Percentiles rank a stretch among this genome's conserved stretches.
These are phyloP conservation scores for Phaeosphaeria sp. DNA, from an alignment of 2,329 filamentous ascomycete genomes.

Conservation along the genomic window DNA sequence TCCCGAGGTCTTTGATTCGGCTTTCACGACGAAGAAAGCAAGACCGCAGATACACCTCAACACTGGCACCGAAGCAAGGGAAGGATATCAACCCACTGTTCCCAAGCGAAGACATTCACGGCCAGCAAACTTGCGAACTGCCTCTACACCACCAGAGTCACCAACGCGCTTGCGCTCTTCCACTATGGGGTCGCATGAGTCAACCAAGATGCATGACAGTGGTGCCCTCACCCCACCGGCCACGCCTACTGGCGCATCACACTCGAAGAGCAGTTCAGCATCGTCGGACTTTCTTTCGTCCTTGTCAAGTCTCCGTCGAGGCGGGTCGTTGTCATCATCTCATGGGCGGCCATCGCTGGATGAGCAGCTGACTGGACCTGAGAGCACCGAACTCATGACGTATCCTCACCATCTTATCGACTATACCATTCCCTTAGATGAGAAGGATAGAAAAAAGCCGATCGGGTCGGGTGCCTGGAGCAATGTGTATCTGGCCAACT, in stretches of 20 bases:
- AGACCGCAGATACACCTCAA: slow-evolving; percentile 20
- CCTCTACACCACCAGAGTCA: slow-evolving; percentile 36
- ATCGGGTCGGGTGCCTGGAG: slow-evolving; percentile 47
- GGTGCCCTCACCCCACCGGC: slow-evolving; percentile 35
- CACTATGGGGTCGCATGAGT: slow-evolving; percentile 22
- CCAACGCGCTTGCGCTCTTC: slow-evolving; percentile 23
- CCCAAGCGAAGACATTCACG: slow-evolving; percentile 6
- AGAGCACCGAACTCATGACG: slow-evolving; percentile 26
- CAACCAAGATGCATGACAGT: slow-evolving; percentile 21
- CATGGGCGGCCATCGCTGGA: slow-evolving; percentile 20
- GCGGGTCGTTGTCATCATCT: slow-evolving; percentile 27
- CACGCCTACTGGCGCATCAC: slow-evolving; percentile 29
- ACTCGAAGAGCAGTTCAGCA: slow-evolving; percentile 26
- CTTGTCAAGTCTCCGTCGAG: slow-evolving; percentile 25
- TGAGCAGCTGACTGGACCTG: slow-evolving; percentile 22
- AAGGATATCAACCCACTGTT: slow-evolving; percentile 12
- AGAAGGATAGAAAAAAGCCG: slow-evolving; percentile 31
- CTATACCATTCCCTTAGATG: slow-evolving; percentile 31
- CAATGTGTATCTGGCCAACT: slow-evolving; percentile 44
- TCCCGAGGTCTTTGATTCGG: slow-evolving; percentile 1
- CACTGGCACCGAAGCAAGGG: slow-evolving; percentile 9
- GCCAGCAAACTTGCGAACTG: slow-evolving; percentile 9
- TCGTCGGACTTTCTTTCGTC: slow-evolving; percentile 26
- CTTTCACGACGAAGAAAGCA: slow-evolving; percentile 6
- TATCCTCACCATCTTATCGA: slow-evolving; percentile 35